Conservation (phyloP, 2,329 filamentous ascomycete species). For the Juglanconis oblonga region DNA sequence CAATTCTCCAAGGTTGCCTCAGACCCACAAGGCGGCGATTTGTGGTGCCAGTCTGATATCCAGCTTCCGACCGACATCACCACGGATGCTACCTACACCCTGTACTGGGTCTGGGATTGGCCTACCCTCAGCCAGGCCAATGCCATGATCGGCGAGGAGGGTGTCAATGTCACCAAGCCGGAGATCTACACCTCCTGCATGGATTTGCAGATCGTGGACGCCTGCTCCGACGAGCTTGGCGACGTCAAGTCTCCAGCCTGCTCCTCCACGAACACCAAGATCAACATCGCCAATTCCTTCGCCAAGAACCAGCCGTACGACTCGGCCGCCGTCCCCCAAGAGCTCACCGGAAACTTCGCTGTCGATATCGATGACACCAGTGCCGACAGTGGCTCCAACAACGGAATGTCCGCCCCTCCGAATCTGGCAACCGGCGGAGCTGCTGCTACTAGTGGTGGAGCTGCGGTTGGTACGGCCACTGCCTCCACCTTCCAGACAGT, state of each 20-base stretch:
- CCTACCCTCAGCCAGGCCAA: conserved; percentile 50
- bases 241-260: conserved; percentile 35
- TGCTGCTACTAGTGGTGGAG: not conserved
- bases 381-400: conserved; percentile 16
- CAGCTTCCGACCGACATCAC: conserved; percentile 65
- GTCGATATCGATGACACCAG: conserved; percentile 32
- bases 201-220: conserved; percentile 34
- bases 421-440: conserved; percentile 4
- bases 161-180: conserved; percentile 28
- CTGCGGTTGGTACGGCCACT: not conserved
- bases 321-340: conserved; percentile 40
- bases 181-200: conserved; percentile 42
- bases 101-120: conserved; percentile 99
- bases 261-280: conserved; percentile 22
- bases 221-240: conserved; percentile 35
- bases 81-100: conserved; percentile 66
- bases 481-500: conserved; percentile 16
- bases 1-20: conserved; percentile 51
- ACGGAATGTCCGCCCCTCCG: conserved; percentile 16
- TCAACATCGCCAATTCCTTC: conserved; percentile 27
- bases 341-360: conserved; percentile 44
- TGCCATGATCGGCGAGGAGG: conserved; percentile 28
- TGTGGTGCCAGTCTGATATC: conserved; percentile 81
- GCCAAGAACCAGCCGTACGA: conserved; percentile 37
- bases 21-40: conserved; percentile 52